Evolutionary conservation across 495 filamentous ascomycete species (phyloP), one percentile per base, ranked within the genome.

Genomic region (Hypomontagnella monticulosa): DNA sequence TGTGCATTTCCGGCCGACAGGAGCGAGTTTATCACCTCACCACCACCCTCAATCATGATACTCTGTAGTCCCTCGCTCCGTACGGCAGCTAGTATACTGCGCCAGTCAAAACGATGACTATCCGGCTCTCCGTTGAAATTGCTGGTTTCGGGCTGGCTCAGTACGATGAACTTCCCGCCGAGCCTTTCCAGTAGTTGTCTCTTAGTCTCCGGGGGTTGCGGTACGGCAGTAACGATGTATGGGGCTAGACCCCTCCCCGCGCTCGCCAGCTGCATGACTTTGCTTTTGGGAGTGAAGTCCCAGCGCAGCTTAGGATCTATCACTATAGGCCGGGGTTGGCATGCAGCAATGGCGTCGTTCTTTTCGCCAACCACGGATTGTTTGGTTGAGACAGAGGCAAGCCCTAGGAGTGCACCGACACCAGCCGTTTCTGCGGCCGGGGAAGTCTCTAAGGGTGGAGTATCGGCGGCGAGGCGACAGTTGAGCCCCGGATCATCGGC

Each of bases 41-140:
- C 92, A 12, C 93, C 93, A 0, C 93, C 93, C 75, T 97, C 93
- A 37, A 97, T 82, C 93, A 96, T 97, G 23, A 97, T 83, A 66
- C 91, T 94, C 19, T 82, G 79, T 56, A 96, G 77, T 0, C 89
- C 88, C 57, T 90, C 80, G 6, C 76, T 75, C 46, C 74, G 75
- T 11, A 94, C 70, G 16, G 78, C 79, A 34, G 75, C 73, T 9
- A 95, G 75, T 18, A 96, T 80, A 37, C 78, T 78, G 41, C 76
- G 76, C 92, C 92, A 96, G 4, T 78, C 71, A 53, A 78, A 75
- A 72, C 79, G 74, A 42, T 40, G 57, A 27, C 53, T 37, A 30
- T 33, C 11, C 7, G 20, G 23, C 4, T 61, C 62, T 6, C 42
- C 41, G 10, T 27, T 32, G 27, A 51, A 33, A 32, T 52, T 53